phyloP scores from a whole-genome alignment of 345 rosid genomes.

The Ceriops tagal region DNA sequence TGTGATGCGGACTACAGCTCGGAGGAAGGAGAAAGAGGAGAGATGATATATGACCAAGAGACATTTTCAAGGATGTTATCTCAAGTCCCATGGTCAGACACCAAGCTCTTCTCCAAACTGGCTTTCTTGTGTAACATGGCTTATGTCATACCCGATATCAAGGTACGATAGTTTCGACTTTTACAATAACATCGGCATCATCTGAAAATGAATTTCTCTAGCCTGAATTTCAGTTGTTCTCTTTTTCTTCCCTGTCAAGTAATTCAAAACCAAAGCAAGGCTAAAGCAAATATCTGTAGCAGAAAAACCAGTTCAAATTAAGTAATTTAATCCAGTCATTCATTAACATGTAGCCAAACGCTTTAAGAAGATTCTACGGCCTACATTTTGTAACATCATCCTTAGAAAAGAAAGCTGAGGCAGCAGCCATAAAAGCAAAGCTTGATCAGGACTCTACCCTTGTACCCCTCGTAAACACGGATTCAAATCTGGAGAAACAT shows the following conservation, averaged over 20 bases:
- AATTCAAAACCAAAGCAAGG: neutral
- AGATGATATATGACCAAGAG: constrained; percentile 35
- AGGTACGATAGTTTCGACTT: constrained; percentile 29
- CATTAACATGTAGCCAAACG: constrained; percentile 37
- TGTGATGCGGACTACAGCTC: constrained; percentile 53
- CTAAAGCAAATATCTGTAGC: neutral
- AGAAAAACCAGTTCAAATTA: neutral
- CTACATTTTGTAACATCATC: constrained; percentile 78
- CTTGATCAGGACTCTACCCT: constrained; percentile 47
- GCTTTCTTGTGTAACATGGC: constrained; percentile 88
- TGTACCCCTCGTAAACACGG: constrained; percentile 21
- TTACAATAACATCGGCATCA: no score
- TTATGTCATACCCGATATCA: constrained; percentile 65
- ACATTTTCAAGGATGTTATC: constrained; percentile 52
- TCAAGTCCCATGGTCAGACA: constrained; percentile 57
- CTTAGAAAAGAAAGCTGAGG: constrained; percentile 70
- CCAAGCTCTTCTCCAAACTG: constrained; percentile 62
- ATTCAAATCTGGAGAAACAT: constrained; percentile 3
- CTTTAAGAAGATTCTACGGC: constrained; percentile 56
- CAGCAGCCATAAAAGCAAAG: constrained; percentile 48
- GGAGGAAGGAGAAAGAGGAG: constrained; percentile 25
- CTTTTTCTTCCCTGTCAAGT: neutral
- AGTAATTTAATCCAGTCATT: constrained; percentile 2
- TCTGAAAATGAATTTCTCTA: no score
- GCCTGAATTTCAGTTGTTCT: neutral